Evolutionary conservation across 345 rosid species (phyloP), one percentile per base, ranked within the genome.

Genomic region (Theobroma cacao): DNA sequence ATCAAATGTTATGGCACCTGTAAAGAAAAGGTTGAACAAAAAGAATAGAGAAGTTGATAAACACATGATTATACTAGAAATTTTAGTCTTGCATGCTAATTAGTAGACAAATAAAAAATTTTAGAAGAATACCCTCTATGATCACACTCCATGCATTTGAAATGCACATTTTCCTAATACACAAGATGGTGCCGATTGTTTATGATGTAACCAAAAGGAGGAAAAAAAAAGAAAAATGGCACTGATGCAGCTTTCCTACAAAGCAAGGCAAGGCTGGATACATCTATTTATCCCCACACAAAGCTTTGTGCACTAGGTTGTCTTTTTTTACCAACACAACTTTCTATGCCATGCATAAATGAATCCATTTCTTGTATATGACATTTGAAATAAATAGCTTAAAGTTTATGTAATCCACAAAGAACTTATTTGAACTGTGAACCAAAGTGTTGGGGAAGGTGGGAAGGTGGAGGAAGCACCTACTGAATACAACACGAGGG

Each of bases 1-100:
- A 80, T 97, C 98, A 88, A 97, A 97, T 58, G 98, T 94, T 93
- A 94, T 90, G 79, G 99, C 98, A 50, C 99, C 99, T 97, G 85
- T 79, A 88, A 68, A 72, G 79, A 59, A 41, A 78, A 1, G 40
- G 20, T 20, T 7, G 33, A 75, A 43, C 72, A 58, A 30, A 45
- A 38, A 15, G 38, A 28, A 72, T 45, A 65, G 53, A 63, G 38
- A 53, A 40, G 50, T 61, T 34, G 67, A 74, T 55, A 76, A 76
- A 74, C 9, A 11, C 34, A 47, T 10, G 2, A 28, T 9, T 59
- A 36, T 18, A 53, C 34, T 7, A 24, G 31, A 38, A n/a, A 34
- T 36, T 14, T 7, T 70, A 30, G 20, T 43, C 55, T 7, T 26
- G 10, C 33, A 41, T 11, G 69, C 18, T 65, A 38, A 3, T 36